phyloP scores from a whole-genome alignment of 805 yeast genomes.

The Kregervanrija fluxuum region DNA sequence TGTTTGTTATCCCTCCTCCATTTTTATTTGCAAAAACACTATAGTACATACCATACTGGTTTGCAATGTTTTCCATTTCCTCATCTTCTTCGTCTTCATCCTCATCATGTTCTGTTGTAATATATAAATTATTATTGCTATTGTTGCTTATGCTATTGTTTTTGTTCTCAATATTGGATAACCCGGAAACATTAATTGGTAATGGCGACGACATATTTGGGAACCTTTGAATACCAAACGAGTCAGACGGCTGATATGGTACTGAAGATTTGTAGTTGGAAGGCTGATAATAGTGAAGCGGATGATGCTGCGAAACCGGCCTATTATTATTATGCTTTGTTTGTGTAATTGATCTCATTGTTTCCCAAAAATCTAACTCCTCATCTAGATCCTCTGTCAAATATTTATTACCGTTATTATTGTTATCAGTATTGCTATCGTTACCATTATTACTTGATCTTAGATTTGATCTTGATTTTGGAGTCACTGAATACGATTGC shows the following conservation, averaged over 20 bases:
- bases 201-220: conserved; percentile 13
- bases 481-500: not conserved
- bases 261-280: conserved; percentile 13
- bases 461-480: conserved; percentile 1
- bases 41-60: conserved; percentile 29
- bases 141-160: not conserved
- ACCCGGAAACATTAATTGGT: conserved; percentile 3
- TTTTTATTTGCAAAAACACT: conserved; percentile 21
- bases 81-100: conserved; percentile 26
- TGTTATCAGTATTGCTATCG: conserved; percentile 5
- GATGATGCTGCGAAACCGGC: conserved; percentile 52
- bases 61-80: conserved; percentile 24
- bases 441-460: conserved; percentile 2
- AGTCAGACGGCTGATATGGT: conserved; percentile 14
- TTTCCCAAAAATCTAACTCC: conserved; percentile 67
- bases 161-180: conserved; percentile 5
- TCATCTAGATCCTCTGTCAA: conserved; percentile 48
- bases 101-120: conserved; percentile 3
- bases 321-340: conserved; percentile 21
- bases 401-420: conserved; percentile 7
- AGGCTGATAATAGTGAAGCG: conserved; percentile 34
- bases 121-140: conserved; percentile 8
- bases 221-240: conserved; percentile 12
- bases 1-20: conserved; percentile 4
- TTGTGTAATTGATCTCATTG: conserved; percentile 50